Conservation (phyloP, 805 yeast genomes). For the Hagleromyces aurorensis region DNA sequence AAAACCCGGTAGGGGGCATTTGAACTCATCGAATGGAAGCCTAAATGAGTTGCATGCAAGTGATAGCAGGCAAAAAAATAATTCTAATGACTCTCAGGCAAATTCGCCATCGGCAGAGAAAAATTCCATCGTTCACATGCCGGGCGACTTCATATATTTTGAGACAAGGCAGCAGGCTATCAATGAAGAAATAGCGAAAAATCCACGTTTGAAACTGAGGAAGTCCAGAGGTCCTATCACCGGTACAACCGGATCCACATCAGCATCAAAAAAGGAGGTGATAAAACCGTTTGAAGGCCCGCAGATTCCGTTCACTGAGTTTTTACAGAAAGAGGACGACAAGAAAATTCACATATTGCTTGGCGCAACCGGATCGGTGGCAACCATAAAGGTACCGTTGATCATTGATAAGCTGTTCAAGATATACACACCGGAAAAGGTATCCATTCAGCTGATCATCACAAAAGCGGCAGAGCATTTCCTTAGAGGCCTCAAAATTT, state of each 20-base stretch:
- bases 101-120: constrained; percentile 19
- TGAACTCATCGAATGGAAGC: constrained; percentile 14
- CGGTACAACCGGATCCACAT: constrained; percentile 34
- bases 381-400: constrained; percentile 86
- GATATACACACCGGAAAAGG: constrained; percentile 62
- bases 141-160: constrained; percentile 30
- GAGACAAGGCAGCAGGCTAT: no score
- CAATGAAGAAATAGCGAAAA: no score
- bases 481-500: constrained; percentile 50
- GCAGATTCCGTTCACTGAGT: constrained; percentile 67
- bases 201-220: no score
- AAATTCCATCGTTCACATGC: constrained; percentile 29
- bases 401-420: constrained; percentile 82
- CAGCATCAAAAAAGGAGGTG: constrained; percentile 39
- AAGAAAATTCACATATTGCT: constrained; percentile 79
- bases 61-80: background rate
- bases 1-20: constrained; percentile 30
- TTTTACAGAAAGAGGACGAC: constrained; percentile 65
- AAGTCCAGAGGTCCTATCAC: constrained; percentile 1
- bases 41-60: constrained; percentile 4
- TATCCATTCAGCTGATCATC: constrained; percentile 77
- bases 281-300: constrained; percentile 45
- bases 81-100: constrained; percentile 2
- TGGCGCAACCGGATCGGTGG: constrained; percentile 95
- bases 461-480: constrained; percentile 74